Conservation (phyloP, 306 rosid genomes). For the Ormosia emarginata region DNA sequence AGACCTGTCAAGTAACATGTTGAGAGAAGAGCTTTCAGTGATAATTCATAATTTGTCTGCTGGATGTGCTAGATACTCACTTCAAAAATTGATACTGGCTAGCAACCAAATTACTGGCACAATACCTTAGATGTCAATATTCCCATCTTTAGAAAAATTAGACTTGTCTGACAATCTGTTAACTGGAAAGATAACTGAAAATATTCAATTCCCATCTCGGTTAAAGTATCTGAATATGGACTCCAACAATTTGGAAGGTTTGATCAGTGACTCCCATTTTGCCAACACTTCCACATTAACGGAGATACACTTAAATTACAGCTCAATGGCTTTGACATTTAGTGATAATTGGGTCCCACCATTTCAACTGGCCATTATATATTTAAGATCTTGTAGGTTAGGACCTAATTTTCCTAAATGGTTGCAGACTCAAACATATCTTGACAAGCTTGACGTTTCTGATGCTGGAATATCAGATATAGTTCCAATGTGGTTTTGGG, state of each 20-base stretch:
- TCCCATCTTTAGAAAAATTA: not conserved
- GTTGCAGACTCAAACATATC: not conserved
- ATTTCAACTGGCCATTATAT: not conserved
- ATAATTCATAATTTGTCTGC: not conserved
- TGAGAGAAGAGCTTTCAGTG: not conserved
- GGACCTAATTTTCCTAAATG: slow-evolving; percentile 15
- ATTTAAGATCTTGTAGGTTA: not conserved
- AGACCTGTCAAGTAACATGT: not conserved
- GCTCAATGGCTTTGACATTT: not conserved
- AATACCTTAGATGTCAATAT: not conserved
- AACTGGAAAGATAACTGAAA: not conserved
- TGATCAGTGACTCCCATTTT: slow-evolving; percentile 7
- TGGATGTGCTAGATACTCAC: not conserved
- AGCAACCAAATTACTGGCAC: not conserved
- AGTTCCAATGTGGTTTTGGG: slow-evolving; percentile 13
- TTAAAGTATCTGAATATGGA: not conserved
- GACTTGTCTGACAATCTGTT: not conserved
- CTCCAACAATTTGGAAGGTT: not conserved
- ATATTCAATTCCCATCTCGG: not conserved
- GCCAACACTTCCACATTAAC: not conserved
- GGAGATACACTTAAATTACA: not conserved
- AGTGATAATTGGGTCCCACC: not conserved
- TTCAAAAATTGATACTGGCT: not conserved
- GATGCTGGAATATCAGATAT: not conserved
- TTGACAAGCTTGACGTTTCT: not conserved